Percentiles rank a stretch among this genome's conserved stretches.
Conservation (phyloP, 2,329 filamentous ascomycete species). For the Exophiala xenobiotica region DNA sequence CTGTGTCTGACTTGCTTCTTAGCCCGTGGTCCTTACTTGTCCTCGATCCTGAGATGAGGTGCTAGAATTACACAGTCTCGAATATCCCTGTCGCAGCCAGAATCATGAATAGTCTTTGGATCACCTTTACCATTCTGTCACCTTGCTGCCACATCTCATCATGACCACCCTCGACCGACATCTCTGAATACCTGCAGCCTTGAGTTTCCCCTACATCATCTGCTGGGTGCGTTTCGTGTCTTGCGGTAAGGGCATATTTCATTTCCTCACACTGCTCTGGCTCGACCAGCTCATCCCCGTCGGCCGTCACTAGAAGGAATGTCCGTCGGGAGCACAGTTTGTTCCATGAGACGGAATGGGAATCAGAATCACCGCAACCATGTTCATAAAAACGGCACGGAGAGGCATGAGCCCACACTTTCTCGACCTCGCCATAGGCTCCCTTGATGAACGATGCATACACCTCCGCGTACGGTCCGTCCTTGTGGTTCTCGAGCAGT, state of each 20-base stretch:
- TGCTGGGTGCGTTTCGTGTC: too few relatives aligned
- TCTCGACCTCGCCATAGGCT: conserved; percentile 1
- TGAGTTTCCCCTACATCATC: background rate
- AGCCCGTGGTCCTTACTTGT: too few relatives aligned
- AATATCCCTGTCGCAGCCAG: background rate
- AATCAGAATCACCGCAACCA: too few relatives aligned
- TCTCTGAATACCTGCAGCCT: background rate
- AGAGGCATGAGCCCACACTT: background rate
- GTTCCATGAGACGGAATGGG: background rate
- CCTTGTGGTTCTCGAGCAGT: conserved; percentile 3
- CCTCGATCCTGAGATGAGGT: too few relatives aligned
- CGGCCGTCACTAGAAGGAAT: background rate
- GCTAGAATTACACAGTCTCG: background rate
- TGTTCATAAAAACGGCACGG: background rate
- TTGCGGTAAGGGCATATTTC: background rate
- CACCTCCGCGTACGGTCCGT: conserved; percentile 1
- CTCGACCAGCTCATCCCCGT: conserved; percentile 6
- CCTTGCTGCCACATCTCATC: conserved; percentile 9
- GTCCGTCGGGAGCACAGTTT: background rate
- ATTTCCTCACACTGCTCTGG: conserved; percentile 2
- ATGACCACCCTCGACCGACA: conserved; percentile 4
- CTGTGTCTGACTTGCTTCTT: too few relatives aligned
- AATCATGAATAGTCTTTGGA: background rate
- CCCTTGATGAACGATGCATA: conserved; percentile 6
- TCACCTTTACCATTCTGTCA: conserved; percentile 1